These are phyloP conservation scores for Solanum chmielewskii DNA, from an alignment of 257 asterid species.

Conservation along the genomic window DNA sequence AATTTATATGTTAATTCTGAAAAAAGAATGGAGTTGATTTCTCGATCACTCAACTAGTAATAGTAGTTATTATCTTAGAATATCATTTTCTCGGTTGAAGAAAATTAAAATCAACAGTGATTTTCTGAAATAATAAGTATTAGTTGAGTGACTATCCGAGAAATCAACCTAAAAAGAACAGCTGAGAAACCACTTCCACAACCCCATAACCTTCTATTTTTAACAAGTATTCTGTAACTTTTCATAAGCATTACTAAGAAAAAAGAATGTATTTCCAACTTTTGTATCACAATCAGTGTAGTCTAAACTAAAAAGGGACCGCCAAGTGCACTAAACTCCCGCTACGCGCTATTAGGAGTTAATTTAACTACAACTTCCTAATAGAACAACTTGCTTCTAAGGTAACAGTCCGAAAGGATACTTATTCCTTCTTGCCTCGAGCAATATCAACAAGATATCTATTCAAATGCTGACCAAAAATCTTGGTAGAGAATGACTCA, in stretches of 20 bases:
- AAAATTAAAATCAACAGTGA: too few relatives aligned
- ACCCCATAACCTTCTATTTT: not conserved
- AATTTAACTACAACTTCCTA: not conserved
- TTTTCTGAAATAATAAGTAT: not conserved
- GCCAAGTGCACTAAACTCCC: not conserved
- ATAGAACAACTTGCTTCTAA: not conserved
- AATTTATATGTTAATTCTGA: not conserved
- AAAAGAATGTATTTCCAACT: not conserved
- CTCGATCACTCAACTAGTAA: not conserved
- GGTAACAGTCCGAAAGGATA: not conserved
- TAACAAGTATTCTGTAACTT: not conserved
- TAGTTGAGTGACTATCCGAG: not conserved
- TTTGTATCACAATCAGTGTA: not conserved
- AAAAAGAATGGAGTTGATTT: not conserved
- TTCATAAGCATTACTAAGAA: not conserved
- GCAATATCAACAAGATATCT: conserved; percentile 44
- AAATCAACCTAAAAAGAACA: not conserved
- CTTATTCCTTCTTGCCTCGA: conserved; percentile 38
- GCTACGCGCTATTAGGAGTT: not conserved
- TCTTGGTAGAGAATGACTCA: conserved; percentile 64
- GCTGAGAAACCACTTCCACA: not conserved
- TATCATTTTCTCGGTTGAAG: not conserved
- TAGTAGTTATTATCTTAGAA: not conserved
- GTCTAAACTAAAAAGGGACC: not conserved
- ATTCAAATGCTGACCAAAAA: conserved; percentile 64